Evolutionary conservation across 2,329 filamentous ascomycete genomes (phyloP).

Genomic region (Tolypocladium amazonense): DNA sequence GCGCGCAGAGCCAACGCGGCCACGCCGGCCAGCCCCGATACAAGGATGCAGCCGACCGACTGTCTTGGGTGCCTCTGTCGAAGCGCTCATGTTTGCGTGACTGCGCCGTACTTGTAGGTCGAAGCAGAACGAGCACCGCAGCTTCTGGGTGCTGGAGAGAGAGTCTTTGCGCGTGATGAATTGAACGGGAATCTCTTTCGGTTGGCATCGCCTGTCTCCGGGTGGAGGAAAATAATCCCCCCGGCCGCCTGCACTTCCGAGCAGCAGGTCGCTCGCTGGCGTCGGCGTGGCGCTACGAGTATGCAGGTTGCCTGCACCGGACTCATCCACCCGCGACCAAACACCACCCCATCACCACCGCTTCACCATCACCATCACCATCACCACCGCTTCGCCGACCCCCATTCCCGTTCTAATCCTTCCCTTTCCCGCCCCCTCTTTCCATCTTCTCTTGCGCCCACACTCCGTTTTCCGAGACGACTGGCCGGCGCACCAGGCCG

Average conservation of each 20-base stretch:
- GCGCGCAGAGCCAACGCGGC: background rate
- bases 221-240: background rate
- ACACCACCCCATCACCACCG: background rate
- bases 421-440: background rate
- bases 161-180: too few relatives aligned
- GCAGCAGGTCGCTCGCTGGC: background rate
- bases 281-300: background rate
- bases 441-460: background rate
- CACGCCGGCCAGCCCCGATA: background rate
- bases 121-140: too few relatives aligned
- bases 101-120: too few relatives aligned
- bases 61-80: too few relatives aligned
- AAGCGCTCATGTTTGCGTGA: too few relatives aligned
- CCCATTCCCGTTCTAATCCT: background rate
- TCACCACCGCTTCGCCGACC: background rate
- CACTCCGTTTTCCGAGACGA: background rate
- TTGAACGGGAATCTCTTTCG: too few relatives aligned
- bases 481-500: background rate
- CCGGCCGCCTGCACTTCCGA: too few relatives aligned
- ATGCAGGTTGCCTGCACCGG: background rate
- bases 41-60: too few relatives aligned
- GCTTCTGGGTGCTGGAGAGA: too few relatives aligned
- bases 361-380: background rate
- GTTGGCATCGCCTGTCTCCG: too few relatives aligned
- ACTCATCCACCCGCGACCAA: background rate